Conservation (phyloP, 176 grass and related monocot genomes). For the Poa annua region DNA sequence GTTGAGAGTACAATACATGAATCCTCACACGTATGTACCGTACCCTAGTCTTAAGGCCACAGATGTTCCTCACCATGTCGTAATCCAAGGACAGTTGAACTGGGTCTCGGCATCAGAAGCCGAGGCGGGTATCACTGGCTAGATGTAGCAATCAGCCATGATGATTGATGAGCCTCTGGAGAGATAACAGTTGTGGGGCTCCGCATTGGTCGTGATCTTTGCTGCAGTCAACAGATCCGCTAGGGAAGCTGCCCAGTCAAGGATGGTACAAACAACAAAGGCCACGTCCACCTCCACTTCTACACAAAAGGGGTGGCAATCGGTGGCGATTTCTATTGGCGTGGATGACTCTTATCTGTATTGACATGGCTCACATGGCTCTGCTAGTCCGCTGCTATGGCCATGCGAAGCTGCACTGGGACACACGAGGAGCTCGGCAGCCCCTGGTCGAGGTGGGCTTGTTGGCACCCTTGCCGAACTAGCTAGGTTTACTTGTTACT, state of each 20-base stretch:
- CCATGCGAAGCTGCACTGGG: background rate
- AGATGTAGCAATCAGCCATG: background rate
- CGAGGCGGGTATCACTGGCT: background rate
- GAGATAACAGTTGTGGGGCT: background rate
- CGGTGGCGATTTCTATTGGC: background rate
- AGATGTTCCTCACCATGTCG: background rate
- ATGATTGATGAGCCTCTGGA: background rate
- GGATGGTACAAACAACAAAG: background rate
- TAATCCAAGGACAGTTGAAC: background rate
- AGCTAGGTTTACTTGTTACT: background rate
- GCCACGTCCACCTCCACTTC: background rate
- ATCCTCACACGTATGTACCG: background rate
- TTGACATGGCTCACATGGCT: background rate
- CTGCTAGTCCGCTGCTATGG: constrained; percentile 13
- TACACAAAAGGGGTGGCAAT: background rate
- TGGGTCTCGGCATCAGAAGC: constrained; percentile 7
- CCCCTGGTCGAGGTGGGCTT: background rate
- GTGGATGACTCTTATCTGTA: constrained; percentile 15
- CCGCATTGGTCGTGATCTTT: background rate
- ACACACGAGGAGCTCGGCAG: background rate
- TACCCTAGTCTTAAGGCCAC: background rate
- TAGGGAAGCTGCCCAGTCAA: background rate
- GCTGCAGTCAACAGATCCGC: background rate
- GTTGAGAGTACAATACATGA: background rate
- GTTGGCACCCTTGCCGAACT: constrained; percentile 11